phyloP scores from a whole-genome alignment of 441 rosid species.

The Pelargonium fulgidum region DNA sequence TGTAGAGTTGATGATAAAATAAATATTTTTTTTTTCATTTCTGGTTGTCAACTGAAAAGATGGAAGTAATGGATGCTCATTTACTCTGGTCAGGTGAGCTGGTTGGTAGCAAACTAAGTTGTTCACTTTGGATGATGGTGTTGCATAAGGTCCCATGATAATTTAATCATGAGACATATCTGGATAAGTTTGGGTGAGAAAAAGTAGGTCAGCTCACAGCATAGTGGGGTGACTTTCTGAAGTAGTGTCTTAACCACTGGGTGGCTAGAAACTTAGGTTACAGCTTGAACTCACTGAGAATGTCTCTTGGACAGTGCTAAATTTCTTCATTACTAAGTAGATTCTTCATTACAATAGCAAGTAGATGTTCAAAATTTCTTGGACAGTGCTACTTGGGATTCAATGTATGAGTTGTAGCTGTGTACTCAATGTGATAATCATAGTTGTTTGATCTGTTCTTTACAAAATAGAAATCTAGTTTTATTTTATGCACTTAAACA shows the following conservation, averaged over 20 bases:
- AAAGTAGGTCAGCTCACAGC: background rate
- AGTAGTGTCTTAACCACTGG: background rate
- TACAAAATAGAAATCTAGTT: conserved; percentile 5
- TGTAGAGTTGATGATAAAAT: background rate
- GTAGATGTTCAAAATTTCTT: background rate
- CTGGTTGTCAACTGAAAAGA: background rate
- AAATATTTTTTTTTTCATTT: background rate
- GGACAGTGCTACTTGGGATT: background rate
- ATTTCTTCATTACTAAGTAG: no score
- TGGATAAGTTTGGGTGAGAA: background rate
- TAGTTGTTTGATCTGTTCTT: background rate
- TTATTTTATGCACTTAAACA: background rate
- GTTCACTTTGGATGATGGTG: no score
- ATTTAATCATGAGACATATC: background rate
- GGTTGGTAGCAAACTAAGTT: no score
- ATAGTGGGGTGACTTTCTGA: background rate
- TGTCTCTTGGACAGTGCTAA: conserved; percentile 10
- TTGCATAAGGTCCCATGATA: no score
- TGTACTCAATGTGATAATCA: background rate
- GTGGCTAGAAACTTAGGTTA: no score
- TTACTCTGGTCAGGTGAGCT: background rate
- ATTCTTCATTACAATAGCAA: background rate
- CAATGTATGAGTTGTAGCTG: no score
- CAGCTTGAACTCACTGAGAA: background rate
- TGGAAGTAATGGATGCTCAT: background rate